A percentile compares a stretch with the other conserved stretches of the same genome.
Evolutionary conservation across 108 stramenopile genomes (phyloP).

Genomic region (Cylindrotheca fusiformis): DNA sequence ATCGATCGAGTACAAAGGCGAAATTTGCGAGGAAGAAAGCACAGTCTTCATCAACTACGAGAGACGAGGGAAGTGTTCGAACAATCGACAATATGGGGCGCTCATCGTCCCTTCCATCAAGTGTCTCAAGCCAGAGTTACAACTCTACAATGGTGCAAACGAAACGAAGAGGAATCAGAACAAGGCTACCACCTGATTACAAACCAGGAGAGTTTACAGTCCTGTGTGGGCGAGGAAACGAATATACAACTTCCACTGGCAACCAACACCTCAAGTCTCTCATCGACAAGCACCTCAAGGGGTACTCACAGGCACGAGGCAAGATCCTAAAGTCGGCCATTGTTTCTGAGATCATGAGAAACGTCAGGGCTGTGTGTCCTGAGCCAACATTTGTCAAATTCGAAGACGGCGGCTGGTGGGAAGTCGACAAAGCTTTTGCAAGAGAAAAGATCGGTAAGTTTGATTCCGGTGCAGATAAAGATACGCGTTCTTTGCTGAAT

Average conservation of each 20-base stretch:
- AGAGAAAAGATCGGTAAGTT: slow-evolving; percentile 23
- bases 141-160: not conserved
- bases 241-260: not conserved
- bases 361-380: not conserved
- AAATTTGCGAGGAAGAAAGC: slow-evolving; percentile 20
- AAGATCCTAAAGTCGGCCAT: slow-evolving; percentile 16
- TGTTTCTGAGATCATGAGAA: slow-evolving; percentile 8
- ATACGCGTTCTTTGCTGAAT: not conserved
- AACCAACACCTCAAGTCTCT: not conserved
- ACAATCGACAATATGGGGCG: no score
- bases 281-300: not conserved
- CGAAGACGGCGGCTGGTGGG: slow-evolving; percentile 20
- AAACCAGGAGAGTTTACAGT: slow-evolving; percentile 6
- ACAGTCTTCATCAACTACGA: not conserved
- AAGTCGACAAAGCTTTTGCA: slow-evolving; percentile 16
- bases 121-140: not conserved
- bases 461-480: not conserved
- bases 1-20: slow-evolving; percentile 10
- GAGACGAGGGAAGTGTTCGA: not conserved
- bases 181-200: not conserved
- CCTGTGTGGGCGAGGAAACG: not conserved
- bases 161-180: not conserved
- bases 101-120: not conserved
- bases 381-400: slow-evolving; percentile 9
- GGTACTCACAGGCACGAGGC: not conserved